Percentiles rank a stretch among this genome's conserved stretches.
These are phyloP conservation scores for Aspergillus tanneri DNA, from an alignment of 2,329 filamentous ascomycete species.

Conservation along the genomic window DNA sequence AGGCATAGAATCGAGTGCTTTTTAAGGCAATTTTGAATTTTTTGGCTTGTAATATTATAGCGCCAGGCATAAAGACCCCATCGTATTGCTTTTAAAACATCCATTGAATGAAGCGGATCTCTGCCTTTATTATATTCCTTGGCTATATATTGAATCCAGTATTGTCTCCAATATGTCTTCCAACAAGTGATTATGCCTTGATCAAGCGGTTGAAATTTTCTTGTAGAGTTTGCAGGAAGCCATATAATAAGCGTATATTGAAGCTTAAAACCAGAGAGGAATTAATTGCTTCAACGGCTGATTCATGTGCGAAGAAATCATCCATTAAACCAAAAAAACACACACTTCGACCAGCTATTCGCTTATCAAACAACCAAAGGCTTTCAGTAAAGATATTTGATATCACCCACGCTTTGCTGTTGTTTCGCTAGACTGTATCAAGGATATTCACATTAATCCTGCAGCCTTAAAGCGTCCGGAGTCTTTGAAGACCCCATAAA, in stretches of 20 bases:
- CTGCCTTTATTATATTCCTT: neutral
- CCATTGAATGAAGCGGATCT: neutral
- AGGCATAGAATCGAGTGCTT: neutral
- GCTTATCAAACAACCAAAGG: too few relatives aligned
- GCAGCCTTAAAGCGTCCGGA: too few relatives aligned
- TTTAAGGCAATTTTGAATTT: neutral
- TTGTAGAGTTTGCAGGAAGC: neutral
- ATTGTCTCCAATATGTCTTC: neutral
- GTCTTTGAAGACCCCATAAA: too few relatives aligned
- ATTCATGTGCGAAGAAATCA: neutral
- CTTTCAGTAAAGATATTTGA: too few relatives aligned
- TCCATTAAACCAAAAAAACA: neutral
- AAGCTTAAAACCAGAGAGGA: neutral
- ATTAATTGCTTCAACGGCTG: neutral
- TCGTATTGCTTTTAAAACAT: neutral
- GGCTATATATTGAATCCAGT: neutral
- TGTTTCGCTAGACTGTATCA: too few relatives aligned
- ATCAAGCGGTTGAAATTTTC: neutral
- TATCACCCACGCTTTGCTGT: too few relatives aligned
- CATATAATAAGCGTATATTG: slow-evolving; percentile 1
- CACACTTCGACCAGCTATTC: neutral
- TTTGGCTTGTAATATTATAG: neutral
- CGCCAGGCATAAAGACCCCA: neutral
- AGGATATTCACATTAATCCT: too few relatives aligned
- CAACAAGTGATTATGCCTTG: neutral